Conservation (phyloP, 768 basidiomycete genomes). For the Roridomyces roridus region DNA sequence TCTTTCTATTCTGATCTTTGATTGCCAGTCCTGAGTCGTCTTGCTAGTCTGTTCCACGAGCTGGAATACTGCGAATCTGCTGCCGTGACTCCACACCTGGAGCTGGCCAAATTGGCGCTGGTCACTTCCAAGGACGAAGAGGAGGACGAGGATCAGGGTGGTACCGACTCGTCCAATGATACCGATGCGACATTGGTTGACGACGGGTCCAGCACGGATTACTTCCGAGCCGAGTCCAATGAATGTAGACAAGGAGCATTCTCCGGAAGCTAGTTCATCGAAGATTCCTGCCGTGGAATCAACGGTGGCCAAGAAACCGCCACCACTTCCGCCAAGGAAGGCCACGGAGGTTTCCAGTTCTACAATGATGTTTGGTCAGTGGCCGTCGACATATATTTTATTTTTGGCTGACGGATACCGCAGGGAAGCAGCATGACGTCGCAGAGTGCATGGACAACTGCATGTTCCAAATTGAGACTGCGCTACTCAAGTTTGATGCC, state of each 20-base stretch:
- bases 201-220: conserved; percentile 56
- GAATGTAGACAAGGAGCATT: conserved; percentile 57
- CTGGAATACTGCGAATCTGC: conserved; percentile 69
- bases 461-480: conserved; percentile 98
- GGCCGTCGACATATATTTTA: neutral
- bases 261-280: conserved; percentile 26
- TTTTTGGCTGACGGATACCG: conserved; percentile 20
- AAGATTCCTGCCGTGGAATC: conserved; percentile 35
- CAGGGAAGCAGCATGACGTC: conserved; percentile 96
- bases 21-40: conserved; percentile 73
- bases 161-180: conserved; percentile 84
- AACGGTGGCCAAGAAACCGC: conserved; percentile 46
- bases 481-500: conserved; percentile 76
- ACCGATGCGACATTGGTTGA: conserved; percentile 91
- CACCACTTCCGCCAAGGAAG: conserved; percentile 64
- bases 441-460: conserved; percentile 99
- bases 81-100: conserved; percentile 82
- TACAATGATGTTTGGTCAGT: conserved; percentile 89
- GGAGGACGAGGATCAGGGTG: conserved; percentile 78
- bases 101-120: conserved; percentile 90
- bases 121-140: conserved; percentile 92
- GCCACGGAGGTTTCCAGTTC: conserved; percentile 65
- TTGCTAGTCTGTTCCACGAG: conserved; percentile 79
- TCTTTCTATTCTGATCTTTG: conserved; percentile 14
- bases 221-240: conserved; percentile 53